A percentile compares a stretch with the other conserved stretches of the same genome.
Evolutionary conservation across 2,329 filamentous ascomycete species (phyloP).

Genomic region (Talaromyces albobiverticillius): DNA sequence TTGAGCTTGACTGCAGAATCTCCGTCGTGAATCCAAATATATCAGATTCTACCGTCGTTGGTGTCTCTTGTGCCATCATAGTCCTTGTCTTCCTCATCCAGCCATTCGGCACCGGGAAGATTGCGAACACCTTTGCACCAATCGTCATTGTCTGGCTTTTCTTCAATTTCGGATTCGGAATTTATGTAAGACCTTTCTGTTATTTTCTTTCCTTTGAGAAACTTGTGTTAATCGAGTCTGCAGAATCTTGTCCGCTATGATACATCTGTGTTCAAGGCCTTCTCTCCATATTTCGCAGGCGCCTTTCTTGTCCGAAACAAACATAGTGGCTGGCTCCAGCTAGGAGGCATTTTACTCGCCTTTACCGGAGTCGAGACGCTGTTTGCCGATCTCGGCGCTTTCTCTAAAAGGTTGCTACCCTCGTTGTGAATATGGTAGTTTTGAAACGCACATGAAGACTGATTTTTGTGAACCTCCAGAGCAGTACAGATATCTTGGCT

Average conservation of each 20-base stretch:
- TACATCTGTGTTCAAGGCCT: slow-evolving; percentile 50
- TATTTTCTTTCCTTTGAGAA: neutral
- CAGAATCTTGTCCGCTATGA: slow-evolving; percentile 47
- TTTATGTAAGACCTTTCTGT: slow-evolving; percentile 38
- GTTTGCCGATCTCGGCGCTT: slow-evolving; percentile 75
- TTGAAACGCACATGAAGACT: no score
- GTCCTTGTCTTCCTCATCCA: slow-evolving; percentile 54
- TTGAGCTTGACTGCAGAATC: slow-evolving; percentile 26
- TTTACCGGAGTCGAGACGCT: slow-evolving; percentile 79
- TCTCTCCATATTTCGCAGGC: slow-evolving; percentile 50
- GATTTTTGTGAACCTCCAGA: slow-evolving; percentile 20
- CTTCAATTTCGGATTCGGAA: slow-evolving; percentile 52
- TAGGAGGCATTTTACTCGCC: slow-evolving; percentile 65
- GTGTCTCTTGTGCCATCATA: slow-evolving; percentile 53
- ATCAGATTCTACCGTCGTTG: slow-evolving; percentile 46
- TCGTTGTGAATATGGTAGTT: neutral
- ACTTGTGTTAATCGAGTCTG: slow-evolving; percentile 9
- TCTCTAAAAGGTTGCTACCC: slow-evolving; percentile 49
- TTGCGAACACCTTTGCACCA: slow-evolving; percentile 51
- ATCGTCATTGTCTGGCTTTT: slow-evolving; percentile 57
- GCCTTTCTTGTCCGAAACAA: slow-evolving; percentile 50
- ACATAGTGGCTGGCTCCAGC: slow-evolving; percentile 50
- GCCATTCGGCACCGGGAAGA: slow-evolving; percentile 52
- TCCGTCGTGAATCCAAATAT: slow-evolving; percentile 49
- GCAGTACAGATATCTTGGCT: slow-evolving; percentile 75